Evolutionary conservation across 345 rosid species (phyloP).

Genomic region (Eucalyptus sp.): DNA sequence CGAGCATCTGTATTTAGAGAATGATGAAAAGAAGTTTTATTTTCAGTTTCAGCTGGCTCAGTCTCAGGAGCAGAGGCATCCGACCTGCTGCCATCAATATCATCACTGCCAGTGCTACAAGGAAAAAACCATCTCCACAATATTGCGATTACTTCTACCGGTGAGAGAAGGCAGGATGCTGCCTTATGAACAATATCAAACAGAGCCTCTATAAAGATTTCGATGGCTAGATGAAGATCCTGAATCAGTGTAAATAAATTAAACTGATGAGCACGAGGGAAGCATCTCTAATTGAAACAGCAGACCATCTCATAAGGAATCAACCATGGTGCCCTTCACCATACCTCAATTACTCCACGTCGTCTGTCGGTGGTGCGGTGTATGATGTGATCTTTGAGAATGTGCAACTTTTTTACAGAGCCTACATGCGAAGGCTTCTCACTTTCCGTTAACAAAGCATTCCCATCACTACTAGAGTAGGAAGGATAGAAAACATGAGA

Average conservation of each 20-base stretch:
- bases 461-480: constrained; percentile 12
- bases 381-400: constrained; percentile 50
- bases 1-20: constrained; percentile 89
- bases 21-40: constrained; percentile 30
- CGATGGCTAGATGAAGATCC: constrained; percentile 95
- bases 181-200: constrained; percentile 75
- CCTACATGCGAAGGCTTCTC: constrained; percentile 16
- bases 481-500: constrained; percentile 22
- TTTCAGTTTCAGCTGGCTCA: constrained; percentile 49
- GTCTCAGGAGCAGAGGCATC: constrained; percentile 27
- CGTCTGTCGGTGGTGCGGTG: constrained; percentile 77
- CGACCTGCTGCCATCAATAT: background rate
- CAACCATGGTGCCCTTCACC: background rate
- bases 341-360: constrained; percentile 92
- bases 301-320: background rate
- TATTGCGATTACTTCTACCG: constrained; percentile 31
- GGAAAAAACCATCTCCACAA: constrained; percentile 48
- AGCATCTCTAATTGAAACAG: background rate
- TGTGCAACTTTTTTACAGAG: constrained; percentile 26
- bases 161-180: constrained; percentile 60
- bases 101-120: background rate
- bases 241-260: constrained; percentile 5
- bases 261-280: background rate
- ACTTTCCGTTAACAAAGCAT: constrained; percentile 5
- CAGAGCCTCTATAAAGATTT: constrained; percentile 69